These are phyloP conservation scores for Chrysochromulina parva DNA, from an alignment of 78 protist species.

Conservation along the genomic window DNA sequence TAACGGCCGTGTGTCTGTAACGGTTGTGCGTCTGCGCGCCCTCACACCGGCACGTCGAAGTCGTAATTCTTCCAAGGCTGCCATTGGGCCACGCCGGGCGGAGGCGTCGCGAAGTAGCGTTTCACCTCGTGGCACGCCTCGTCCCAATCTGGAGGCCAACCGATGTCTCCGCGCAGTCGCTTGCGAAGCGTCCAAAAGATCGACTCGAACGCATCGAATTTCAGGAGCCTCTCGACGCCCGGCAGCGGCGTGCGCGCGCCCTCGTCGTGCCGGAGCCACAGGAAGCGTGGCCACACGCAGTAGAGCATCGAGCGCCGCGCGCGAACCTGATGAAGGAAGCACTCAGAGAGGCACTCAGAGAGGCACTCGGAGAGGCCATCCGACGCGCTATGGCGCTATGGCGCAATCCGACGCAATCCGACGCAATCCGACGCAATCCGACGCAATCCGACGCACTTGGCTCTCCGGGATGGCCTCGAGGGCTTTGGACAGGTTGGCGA, in stretches of 20 bases:
- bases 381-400: too few species aligned
- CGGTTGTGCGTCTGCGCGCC: too few species aligned
- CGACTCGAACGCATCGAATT: slow-evolving; percentile 1
- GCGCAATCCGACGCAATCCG: too few species aligned
- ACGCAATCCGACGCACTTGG: too few species aligned
- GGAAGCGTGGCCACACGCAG: slow-evolving; percentile 4
- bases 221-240: not conserved
- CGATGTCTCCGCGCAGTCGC: not conserved
- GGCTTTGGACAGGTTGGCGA: not conserved
- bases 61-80: not conserved
- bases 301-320: not conserved
- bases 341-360: too few species aligned
- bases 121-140: not conserved
- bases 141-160: not conserved
- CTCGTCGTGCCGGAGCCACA: not conserved
- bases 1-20: too few species aligned
- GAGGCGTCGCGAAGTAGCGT: not conserved
- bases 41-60: too few species aligned
- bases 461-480: too few species aligned
- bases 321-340: too few species aligned
- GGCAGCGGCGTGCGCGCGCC: not conserved
- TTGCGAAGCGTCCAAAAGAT: slow-evolving; percentile 16
- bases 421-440: too few species aligned
- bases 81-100: not conserved
- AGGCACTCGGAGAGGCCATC: too few species aligned